Conservation (phyloP, 345 rosid genomes). For the Populus simonii region DNA sequence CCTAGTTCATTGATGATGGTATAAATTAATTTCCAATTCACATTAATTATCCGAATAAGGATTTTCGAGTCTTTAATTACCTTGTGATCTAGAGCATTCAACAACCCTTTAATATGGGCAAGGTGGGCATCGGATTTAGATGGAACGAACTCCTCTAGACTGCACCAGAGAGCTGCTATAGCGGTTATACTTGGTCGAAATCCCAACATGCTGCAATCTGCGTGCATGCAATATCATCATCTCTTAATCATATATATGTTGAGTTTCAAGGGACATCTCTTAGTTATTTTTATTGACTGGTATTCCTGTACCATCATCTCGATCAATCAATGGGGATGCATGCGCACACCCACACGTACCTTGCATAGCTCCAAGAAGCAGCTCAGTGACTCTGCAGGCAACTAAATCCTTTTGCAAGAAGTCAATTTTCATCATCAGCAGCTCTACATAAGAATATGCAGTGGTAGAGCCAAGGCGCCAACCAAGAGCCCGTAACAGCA, state of each 20-base stretch:
- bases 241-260: no score
- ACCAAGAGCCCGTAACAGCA: constrained; percentile 41
- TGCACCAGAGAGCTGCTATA: constrained; percentile 40
- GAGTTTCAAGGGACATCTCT: no score
- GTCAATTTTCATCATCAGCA: constrained; percentile 24
- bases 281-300: no score
- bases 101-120: constrained; percentile 16
- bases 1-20: neutral
- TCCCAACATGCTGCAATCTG: constrained; percentile 46
- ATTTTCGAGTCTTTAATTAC: neutral
- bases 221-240: neutral
- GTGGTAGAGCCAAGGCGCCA: constrained; percentile 65
- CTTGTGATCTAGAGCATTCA: constrained; percentile 31
- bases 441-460: constrained; percentile 46
- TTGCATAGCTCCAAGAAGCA: constrained; percentile 40
- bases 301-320: neutral
- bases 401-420: constrained; percentile 26
- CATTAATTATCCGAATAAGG: no score
- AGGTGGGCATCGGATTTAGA: constrained; percentile 19
- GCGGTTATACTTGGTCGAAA: constrained; percentile 58
- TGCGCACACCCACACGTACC: constrained; percentile 28
- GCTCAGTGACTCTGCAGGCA: constrained; percentile 31
- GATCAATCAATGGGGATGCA: neutral
- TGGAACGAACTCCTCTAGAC: constrained; percentile 34
- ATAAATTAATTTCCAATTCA: no score